These are phyloP conservation scores for Gossypium longicalyx DNA, from an alignment of 345 rosid species.

Conservation along the genomic window DNA sequence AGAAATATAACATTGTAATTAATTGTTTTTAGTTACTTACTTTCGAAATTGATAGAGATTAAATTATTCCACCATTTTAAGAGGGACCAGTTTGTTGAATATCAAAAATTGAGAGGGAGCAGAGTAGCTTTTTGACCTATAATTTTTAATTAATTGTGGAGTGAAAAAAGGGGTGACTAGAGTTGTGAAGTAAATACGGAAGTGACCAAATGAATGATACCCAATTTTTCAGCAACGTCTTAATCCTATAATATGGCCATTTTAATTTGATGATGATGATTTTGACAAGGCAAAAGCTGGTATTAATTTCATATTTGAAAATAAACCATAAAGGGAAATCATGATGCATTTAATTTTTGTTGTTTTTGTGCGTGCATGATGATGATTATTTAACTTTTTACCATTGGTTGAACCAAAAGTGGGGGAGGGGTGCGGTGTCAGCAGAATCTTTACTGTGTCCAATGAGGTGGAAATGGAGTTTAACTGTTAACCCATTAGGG, in stretches of 20 bases:
- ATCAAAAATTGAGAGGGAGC: too few relatives aligned
- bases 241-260: neutral
- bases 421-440: neutral
- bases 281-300: constrained; percentile 4
- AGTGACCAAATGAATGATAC: neutral
- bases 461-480: neutral
- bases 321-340: constrained; percentile 1
- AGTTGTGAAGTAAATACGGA: neutral
- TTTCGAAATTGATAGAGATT: too few relatives aligned
- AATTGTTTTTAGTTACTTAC: too few relatives aligned
- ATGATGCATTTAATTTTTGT: constrained; percentile 12
- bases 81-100: too few relatives aligned
- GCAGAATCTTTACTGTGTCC: neutral
- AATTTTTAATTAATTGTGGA: too few relatives aligned
- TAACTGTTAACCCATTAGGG: neutral
- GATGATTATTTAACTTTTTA: constrained; percentile 9
- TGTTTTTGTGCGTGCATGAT: neutral
- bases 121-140: too few relatives aligned
- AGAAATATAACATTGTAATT: too few relatives aligned
- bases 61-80: too few relatives aligned
- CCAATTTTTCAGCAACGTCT: constrained; percentile 4
- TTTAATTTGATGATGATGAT: constrained; percentile 14
- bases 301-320: constrained; percentile 4
- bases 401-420: neutral
- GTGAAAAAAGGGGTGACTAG: neutral